Percentiles rank a stretch among this genome's conserved stretches.
These are phyloP conservation scores for Arthroderma sp. DNA, from an alignment of 2,329 filamentous ascomycete genomes.

Conservation along the genomic window DNA sequence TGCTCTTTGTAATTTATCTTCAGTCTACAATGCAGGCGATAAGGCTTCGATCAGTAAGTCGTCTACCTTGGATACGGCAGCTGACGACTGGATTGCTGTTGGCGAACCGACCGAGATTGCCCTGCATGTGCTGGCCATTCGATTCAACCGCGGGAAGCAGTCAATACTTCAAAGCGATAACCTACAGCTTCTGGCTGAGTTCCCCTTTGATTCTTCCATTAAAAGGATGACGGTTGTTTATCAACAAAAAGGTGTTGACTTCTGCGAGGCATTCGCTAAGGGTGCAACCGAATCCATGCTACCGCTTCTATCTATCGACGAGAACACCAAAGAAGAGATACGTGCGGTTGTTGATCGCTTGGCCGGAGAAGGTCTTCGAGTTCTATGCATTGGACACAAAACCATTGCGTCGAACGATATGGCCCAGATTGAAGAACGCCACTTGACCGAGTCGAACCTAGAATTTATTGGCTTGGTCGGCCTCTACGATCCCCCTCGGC, in stretches of 20 bases:
- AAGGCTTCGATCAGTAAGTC: conserved; percentile 8
- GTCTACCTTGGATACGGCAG: conserved; percentile 17
- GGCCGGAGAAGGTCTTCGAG: conserved; percentile 48
- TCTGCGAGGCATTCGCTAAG: conserved; percentile 14
- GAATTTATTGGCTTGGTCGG: conserved; percentile 62
- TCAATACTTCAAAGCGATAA: conserved; percentile 29
- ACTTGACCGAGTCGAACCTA: conserved; percentile 48
- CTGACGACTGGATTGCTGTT: conserved; percentile 41
- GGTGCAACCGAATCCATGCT: conserved; percentile 54
- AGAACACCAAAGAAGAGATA: conserved; percentile 40
- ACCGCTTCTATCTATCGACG: conserved; percentile 42
- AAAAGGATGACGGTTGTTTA: conserved; percentile 60
- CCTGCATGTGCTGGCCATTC: conserved; percentile 53
- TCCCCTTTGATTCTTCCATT: conserved; percentile 54
- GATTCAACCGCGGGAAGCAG: conserved; percentile 45
- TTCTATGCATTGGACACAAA: conserved; percentile 32
- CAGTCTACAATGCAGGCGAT: conserved; percentile 33
- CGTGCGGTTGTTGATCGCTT: conserved; percentile 50
- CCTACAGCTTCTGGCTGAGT: conserved; percentile 45
- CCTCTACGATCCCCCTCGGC: conserved; percentile 68
- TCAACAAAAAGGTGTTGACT: conserved; percentile 9
- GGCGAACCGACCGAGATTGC: conserved; percentile 55
- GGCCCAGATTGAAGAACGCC: conserved; percentile 39
- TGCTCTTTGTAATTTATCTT: conserved; percentile 47
- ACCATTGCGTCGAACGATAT: conserved; percentile 24